Base-by-base conservation (phyloP, 2,329 filamentous ascomycete species). In the Magnaporthiopsis incrustans region DNA sequence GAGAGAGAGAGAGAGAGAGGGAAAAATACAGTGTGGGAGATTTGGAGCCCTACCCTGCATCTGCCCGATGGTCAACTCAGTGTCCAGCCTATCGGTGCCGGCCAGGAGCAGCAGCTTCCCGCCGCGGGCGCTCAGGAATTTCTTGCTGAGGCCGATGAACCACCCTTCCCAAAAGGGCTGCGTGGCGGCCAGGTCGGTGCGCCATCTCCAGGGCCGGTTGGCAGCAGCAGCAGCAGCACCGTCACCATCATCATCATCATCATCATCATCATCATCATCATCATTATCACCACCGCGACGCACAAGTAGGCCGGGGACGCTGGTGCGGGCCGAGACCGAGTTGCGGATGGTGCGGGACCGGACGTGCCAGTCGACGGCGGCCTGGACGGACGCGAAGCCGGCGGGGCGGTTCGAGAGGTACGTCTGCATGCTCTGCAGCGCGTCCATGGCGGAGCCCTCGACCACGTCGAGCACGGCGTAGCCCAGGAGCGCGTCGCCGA, bases 381-480 rank as follows among this genome's bases (percentile, higher is more conserved):
- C 85, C 67, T 89, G 82, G 25, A 97, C 70, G 15, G 86, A 89
- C n/a, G 86, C 80, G 71, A 99, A 99, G 2, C 87, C 85, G 11
- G 81, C 79, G 0, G 95, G 95, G 27, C 95, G 84, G 5, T 89
- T 92, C 1, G 90, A 88, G 26, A 99, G 83, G 74, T 97, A 97
- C 3, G 88, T 89, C 69, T 95, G 89, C 95, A 99, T 99, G 75
- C 90, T 93, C 74, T 92, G 88, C 63, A 99, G 81, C 3, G 95
- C 94, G 74, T 98, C 95, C 76, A 99, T 94, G 44, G 95, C 95
- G 0, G 91, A 96, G 14, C 95, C 91, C 76, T 99, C 95, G 33
- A 99, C 95, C 5, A 99, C 92, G 76, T 99, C 95, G 22, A 99
- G 81, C 10, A 98, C 93, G 4, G 88, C 91, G 76, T 94, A 97